Conservation (phyloP, 2,329 filamentous ascomycete genomes). For the Xylaria sp. region DNA sequence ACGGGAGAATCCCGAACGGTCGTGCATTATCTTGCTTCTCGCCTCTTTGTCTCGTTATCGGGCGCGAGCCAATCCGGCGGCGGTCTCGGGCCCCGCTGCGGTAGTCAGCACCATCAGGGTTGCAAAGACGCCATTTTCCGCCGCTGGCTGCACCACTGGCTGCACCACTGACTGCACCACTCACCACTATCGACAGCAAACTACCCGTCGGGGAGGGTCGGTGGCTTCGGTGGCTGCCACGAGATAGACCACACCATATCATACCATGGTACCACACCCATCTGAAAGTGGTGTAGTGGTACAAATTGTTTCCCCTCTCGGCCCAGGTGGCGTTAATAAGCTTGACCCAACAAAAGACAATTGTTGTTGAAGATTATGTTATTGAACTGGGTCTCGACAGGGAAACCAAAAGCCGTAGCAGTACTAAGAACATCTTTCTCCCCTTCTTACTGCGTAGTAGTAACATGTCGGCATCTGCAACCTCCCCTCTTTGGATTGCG, state of each 20-base stretch:
- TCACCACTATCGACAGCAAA: conserved; percentile 5
- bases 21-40: conserved; percentile 17
- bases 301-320: not conserved
- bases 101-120: conserved; percentile 16
- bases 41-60: conserved; percentile 7
- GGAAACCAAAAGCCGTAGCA: too few species aligned
- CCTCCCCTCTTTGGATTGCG: too few species aligned
- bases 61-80: conserved; percentile 7
- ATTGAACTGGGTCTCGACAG: not conserved
- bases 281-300: not conserved
- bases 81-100: not conserved
- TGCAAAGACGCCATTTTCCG: conserved; percentile 19
- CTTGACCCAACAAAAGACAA: not conserved
- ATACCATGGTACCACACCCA: conserved; percentile 13
- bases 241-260: conserved; percentile 24
- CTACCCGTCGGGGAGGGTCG: conserved; percentile 6
- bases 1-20: conserved; percentile 3
- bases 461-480: not conserved
- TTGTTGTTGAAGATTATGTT: not conserved
- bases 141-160: too few species aligned
- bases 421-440: not conserved
- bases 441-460: too few species aligned
- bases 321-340: not conserved
- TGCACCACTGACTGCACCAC: too few species aligned
- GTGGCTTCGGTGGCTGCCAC: conserved; percentile 21